Base-by-base conservation (phyloP, 305 asterid species). In the Fraxinus dipetala region DNA sequence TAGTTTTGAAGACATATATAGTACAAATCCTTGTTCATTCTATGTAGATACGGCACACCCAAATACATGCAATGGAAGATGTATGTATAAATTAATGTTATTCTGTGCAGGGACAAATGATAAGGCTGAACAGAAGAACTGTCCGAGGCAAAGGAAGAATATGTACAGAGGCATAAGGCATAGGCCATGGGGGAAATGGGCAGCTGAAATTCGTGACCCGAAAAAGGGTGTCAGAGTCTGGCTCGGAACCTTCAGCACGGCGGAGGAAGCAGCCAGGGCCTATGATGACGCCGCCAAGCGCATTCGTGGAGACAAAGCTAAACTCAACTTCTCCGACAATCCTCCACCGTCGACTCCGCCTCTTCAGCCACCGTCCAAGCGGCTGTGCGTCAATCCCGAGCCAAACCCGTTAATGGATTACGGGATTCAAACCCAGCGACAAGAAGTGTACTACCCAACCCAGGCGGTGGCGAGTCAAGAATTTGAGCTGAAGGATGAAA, bases 171-270 rank as follows among this genome's bases (percentile, higher is more conserved):
- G 98, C 72, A 94, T 94, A 81, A 85, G 98, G 81, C 95, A 86
- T 81, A 87, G 97, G 89, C 97, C 97, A 22, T 94, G 97, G 97
- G 98, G 98, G 1, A 93, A 94, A 86, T 94, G 97, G 97, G 98
- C 98, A 0, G 98, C 97, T 1, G 97, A 94, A 73, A 94, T 93
- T 54, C 98, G 97, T n/a, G 97, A 94, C 84, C 98, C 98, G 0
- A 82, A 77, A 0, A 91, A 91, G 48, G 97, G 98, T 0, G 87
- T 84, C 1, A 70, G 98, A 0, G 94, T 91, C 13, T 93, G 98
- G 97, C 97, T 94, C 2, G 98, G 98, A 1, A 94, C 98, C 16
- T 94, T 85, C 89, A 72, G 85, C 80, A 84, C 97, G 0, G 89
- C 94, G 4, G 94, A 92, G 84, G 90, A 89, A 81, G 98, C 97